Evolutionary conservation across 495 filamentous ascomycete species (phyloP).

Genomic region (Talaromyces thailandensis): DNA sequence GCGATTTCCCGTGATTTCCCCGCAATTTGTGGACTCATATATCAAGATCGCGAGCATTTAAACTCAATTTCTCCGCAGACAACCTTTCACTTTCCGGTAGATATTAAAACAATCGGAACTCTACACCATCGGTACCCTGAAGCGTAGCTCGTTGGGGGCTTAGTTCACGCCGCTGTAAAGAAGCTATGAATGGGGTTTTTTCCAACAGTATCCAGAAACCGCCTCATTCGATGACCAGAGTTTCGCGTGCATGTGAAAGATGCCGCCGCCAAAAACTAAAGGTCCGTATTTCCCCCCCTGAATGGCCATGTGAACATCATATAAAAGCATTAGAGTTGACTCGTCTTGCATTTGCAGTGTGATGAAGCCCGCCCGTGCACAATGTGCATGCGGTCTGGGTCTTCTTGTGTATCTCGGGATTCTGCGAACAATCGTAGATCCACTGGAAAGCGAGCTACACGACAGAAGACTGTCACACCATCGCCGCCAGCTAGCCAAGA

Average conservation of each 20-base stretch:
- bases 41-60: too few species aligned
- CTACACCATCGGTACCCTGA: background rate
- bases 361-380: conserved; percentile 2
- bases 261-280: conserved; percentile 1
- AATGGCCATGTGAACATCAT: background rate
- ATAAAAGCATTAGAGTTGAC: background rate
- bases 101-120: background rate
- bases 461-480: background rate
- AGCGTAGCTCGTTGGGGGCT: background rate
- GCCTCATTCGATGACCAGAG: background rate
- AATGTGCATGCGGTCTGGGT: background rate
- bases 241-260: conserved; percentile 1
- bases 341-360: background rate
- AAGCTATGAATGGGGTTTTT: background rate
- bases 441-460: background rate
- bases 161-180: background rate
- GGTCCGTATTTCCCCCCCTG: background rate
- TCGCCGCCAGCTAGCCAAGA: background rate
- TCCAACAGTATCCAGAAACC: background rate
- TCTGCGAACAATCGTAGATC: background rate
- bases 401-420: background rate
- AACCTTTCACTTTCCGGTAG: too few species aligned
- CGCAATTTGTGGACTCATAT: background rate
- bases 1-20: background rate
- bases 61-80: too few species aligned